Conservation (phyloP, 2,329 filamentous ascomycete species). For the Pyricularia pennisetigena region DNA sequence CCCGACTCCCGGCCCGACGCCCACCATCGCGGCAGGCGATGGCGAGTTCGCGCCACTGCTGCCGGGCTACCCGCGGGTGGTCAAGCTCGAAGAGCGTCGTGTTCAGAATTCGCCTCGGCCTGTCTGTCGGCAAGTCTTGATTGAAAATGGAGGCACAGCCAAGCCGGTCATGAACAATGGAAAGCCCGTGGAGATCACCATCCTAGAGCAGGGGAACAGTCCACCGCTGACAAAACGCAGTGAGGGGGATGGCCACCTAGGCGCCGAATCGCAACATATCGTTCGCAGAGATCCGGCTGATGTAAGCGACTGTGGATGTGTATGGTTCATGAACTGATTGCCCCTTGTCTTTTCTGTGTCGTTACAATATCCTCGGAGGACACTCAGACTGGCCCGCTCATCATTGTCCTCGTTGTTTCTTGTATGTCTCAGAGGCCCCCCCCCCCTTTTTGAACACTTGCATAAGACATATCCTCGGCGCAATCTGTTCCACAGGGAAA, state of each 20-base stretch:
- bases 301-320: slow-evolving; percentile 41
- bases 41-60: slow-evolving; percentile 12
- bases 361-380: background rate
- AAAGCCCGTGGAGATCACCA: slow-evolving; percentile 29
- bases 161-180: slow-evolving; percentile 24
- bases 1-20: slow-evolving; percentile 7
- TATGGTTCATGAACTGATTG: slow-evolving; percentile 39
- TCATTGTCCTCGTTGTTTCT: background rate
- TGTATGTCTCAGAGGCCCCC: background rate
- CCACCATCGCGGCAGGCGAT: slow-evolving; percentile 8
- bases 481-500: background rate
- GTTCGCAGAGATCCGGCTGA: slow-evolving; percentile 18
- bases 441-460: background rate
- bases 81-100: slow-evolving; percentile 47
- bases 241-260: background rate
- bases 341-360: background rate
- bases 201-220: slow-evolving; percentile 25
- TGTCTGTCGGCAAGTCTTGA: slow-evolving; percentile 37
- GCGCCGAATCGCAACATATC: slow-evolving; percentile 2
- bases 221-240: background rate
- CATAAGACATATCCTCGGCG: background rate
- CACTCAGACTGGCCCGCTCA: background rate
- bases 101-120: slow-evolving; percentile 24
- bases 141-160: slow-evolving; percentile 28
- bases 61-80: slow-evolving; percentile 36